Conservation (phyloP, 495 filamentous ascomycete genomes). For the Daldinia decipiens region DNA sequence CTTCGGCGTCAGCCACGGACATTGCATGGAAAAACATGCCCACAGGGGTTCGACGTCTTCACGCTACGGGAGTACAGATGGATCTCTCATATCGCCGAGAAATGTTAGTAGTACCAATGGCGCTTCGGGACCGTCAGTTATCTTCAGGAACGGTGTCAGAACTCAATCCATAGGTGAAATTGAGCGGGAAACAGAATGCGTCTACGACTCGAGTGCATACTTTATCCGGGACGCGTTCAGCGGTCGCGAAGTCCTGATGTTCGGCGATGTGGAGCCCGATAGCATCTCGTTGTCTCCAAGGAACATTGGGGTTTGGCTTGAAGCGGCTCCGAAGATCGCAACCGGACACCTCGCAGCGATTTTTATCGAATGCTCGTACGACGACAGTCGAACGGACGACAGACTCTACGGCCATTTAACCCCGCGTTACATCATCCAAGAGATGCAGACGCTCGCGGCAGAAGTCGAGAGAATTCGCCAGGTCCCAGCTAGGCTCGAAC, state of each 20-base stretch:
- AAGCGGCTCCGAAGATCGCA: conserved; percentile 84
- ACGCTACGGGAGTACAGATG: conserved; percentile 54
- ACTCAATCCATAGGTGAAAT: conserved; percentile 37
- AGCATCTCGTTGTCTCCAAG: conserved; percentile 81
- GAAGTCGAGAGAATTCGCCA: conserved; percentile 64
- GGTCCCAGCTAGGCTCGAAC: conserved; percentile 35
- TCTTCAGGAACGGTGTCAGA: conserved; percentile 29
- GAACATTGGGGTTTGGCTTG: conserved; percentile 80
- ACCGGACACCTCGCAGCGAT: conserved; percentile 75
- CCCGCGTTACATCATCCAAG: conserved; percentile 79
- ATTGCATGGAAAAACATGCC: conserved; percentile 77
- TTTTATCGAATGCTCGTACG: conserved; percentile 96
- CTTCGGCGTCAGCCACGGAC: conserved; percentile 85
- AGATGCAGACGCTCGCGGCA: conserved; percentile 75
- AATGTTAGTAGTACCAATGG: conserved; percentile 25
- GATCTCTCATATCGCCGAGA: conserved; percentile 34
- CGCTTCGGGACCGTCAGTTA: conserved; percentile 38
- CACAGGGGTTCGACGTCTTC: conserved; percentile 65
- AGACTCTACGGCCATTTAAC: conserved; percentile 88
- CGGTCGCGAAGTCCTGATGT: conserved; percentile 83
- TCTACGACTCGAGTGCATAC: conserved; percentile 87
- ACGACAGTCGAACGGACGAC: conserved; percentile 75
- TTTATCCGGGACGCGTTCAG: conserved; percentile 81
- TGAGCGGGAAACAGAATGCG: conserved; percentile 61
- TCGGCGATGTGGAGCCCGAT: conserved; percentile 96